Conservation (phyloP, 164 flowering plant species). For the Macadamia tetraphylla region DNA sequence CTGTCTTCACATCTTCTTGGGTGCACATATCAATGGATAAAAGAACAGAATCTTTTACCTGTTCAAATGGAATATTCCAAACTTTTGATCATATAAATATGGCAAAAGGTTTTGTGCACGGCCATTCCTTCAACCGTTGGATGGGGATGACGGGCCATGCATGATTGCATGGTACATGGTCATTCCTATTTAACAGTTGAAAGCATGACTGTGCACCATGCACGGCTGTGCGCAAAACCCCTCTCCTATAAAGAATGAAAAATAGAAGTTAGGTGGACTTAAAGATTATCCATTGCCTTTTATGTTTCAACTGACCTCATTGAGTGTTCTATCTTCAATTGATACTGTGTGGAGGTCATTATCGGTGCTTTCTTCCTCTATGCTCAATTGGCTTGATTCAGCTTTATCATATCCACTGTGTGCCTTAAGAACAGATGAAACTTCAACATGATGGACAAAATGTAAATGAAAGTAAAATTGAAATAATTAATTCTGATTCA, state of each 20-base stretch:
- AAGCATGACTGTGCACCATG: too few species aligned
- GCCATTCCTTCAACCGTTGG: too few species aligned
- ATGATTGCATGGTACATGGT: too few species aligned
- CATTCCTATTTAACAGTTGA: too few species aligned
- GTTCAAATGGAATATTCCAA: not conserved
- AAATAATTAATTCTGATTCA: not conserved
- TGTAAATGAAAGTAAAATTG: not conserved
- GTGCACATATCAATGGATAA: not conserved
- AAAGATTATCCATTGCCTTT: not conserved
- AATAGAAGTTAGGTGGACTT: not conserved
- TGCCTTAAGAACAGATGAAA: constrained; percentile 11
- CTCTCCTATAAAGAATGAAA: too few species aligned
- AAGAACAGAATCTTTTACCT: constrained; percentile 9
- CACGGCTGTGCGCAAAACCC: too few species aligned
- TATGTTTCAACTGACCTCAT: constrained; percentile 19
- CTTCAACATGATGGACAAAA: not conserved
- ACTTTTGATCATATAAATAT: not conserved
- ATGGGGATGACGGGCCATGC: too few species aligned
- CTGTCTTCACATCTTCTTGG: constrained; percentile 9
- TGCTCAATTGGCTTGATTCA: not conserved
- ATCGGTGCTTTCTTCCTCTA: constrained; percentile 8
- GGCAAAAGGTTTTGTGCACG: too few species aligned
- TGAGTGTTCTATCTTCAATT: constrained; percentile 10
- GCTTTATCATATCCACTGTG: constrained; percentile 8
- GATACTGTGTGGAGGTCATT: constrained; percentile 3